Conservation (phyloP, 192 early-diverging fungal genomes). For the Coemansia nantahalensis region DNA sequence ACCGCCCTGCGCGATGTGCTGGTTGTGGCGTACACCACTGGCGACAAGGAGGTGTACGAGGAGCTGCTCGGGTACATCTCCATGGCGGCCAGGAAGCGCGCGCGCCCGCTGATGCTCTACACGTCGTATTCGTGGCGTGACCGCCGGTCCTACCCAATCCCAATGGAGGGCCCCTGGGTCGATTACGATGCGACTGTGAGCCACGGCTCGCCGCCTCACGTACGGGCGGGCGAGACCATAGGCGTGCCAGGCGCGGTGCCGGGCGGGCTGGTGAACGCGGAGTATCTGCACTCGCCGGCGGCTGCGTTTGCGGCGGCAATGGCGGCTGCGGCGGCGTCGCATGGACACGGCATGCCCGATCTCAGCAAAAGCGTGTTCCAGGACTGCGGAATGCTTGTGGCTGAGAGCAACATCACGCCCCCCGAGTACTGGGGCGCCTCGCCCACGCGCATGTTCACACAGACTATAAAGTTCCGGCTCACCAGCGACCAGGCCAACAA, state of each 20-base stretch:
- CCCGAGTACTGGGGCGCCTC: slow-evolving; percentile 3
- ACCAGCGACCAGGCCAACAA: slow-evolving; percentile 9
- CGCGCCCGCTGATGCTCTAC: neutral
- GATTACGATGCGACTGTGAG: neutral
- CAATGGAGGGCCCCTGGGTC: slow-evolving; percentile 6
- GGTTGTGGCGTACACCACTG: too few species aligned
- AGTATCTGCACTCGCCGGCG: slow-evolving; percentile 5
- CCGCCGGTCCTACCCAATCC: slow-evolving; percentile 2
- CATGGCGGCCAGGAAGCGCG: neutral
- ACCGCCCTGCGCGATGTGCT: too few species aligned
- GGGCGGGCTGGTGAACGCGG: slow-evolving; percentile 8
- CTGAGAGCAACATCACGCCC: neutral
- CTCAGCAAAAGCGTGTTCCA: slow-evolving; percentile 9
- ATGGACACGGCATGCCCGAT: neutral
- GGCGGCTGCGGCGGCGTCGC: neutral
- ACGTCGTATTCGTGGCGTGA: slow-evolving; percentile 1
- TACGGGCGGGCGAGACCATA: neutral
- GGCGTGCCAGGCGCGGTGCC: slow-evolving; percentile 15
- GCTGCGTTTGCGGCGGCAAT: neutral
- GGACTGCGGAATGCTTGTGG: slow-evolving; percentile 11
- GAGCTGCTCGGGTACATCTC: slow-evolving; percentile 12
- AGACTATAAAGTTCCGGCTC: slow-evolving; percentile 5
- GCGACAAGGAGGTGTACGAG: slow-evolving; percentile 4
- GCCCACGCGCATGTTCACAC: neutral
- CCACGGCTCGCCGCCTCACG: too few species aligned